Percentiles rank a stretch among this genome's conserved stretches.
phyloP scores from a whole-genome alignment of 2,329 filamentous ascomycete genomes.

The Hypocrella siamensis region DNA sequence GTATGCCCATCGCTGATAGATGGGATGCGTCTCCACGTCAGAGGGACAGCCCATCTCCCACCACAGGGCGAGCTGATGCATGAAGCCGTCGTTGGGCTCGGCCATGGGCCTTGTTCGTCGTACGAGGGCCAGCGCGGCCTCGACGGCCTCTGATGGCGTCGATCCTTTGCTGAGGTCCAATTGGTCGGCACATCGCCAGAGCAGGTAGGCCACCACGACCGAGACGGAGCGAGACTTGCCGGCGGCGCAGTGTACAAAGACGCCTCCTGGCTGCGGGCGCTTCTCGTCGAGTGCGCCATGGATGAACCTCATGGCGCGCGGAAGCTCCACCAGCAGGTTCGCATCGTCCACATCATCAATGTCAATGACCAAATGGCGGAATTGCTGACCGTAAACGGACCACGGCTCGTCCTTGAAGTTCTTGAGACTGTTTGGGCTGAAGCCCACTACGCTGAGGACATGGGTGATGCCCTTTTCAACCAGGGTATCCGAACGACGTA shows the following conservation, averaged over 20 bases:
- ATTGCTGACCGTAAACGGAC: constrained; percentile 37
- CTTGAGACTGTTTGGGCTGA: constrained; percentile 22
- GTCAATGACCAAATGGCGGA: constrained; percentile 62
- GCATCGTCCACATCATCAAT: constrained; percentile 85
- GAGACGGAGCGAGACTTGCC: constrained; percentile 88
- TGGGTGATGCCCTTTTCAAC: constrained; percentile 68
- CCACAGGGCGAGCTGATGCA: constrained; percentile 75
- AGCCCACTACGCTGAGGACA: constrained; percentile 66
- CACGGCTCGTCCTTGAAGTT: constrained; percentile 33
- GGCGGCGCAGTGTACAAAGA: constrained; percentile 67
- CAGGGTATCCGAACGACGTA: constrained; percentile 57
- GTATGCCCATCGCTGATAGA: constrained; percentile 62
- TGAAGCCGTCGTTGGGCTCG: constrained; percentile 85
- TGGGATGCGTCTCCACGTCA: constrained; percentile 46
- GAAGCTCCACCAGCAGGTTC: constrained; percentile 69
- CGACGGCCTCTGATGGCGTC: constrained; percentile 29
- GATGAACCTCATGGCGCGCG: constrained; percentile 69
- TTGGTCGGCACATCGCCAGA: constrained; percentile 46
- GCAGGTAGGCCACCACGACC: constrained; percentile 69
- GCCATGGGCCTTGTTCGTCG: constrained; percentile 58
- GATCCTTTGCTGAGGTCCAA: constrained; percentile 23
- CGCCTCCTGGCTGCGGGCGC: too few species aligned
- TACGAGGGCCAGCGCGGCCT: constrained; percentile 51
- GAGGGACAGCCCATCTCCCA: constrained; percentile 71
- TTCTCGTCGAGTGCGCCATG: constrained; percentile 64